Evolutionary conservation across 306 rosid species (phyloP).

Genomic region (Trifolium subterraneum): DNA sequence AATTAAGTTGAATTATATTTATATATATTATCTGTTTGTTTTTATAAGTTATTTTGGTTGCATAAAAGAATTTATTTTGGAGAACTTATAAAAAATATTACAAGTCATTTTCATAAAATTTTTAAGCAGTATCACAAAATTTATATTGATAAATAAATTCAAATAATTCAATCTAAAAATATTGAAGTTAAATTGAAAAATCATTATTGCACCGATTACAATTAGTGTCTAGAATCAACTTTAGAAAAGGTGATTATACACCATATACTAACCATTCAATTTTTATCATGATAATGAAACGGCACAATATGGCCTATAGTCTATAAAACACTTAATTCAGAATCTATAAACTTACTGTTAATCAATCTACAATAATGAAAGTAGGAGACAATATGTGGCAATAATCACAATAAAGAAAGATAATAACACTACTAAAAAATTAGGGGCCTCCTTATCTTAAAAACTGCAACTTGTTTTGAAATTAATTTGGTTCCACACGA

Average conservation of each 20-base stretch:
- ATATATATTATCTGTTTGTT: no score
- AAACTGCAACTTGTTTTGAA: constrained; percentile 11
- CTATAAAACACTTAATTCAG: constrained; percentile 33
- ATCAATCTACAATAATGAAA: constrained; percentile 38
- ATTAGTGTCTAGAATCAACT: constrained; percentile 1
- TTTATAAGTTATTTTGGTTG: no score
- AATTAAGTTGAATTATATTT: no score
- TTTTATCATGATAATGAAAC: constrained; percentile 35
- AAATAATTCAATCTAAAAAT: no score
- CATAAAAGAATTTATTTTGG: no score
- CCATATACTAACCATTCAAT: constrained; percentile 18
- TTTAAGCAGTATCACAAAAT: no score
- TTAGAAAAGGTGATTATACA: constrained; percentile 32
- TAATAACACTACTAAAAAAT: constrained; percentile 3
- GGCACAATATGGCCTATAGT: constrained; percentile 36
- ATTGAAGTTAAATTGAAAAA: not conserved
- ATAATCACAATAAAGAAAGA: constrained; percentile 23
- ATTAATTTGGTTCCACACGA: constrained; percentile 16
- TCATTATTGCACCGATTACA: constrained; percentile 16
- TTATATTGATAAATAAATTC: no score
- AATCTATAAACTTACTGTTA: constrained; percentile 37
- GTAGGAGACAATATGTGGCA: constrained; percentile 16
- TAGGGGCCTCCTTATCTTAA: constrained; percentile 25
- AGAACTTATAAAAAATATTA: no score
- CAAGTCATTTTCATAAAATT: no score